Percentiles rank a stretch among this genome's conserved stretches.
Evolutionary conservation across 495 filamentous ascomycete species (phyloP).

Genomic region (Talaromyces nanjingensis): DNA sequence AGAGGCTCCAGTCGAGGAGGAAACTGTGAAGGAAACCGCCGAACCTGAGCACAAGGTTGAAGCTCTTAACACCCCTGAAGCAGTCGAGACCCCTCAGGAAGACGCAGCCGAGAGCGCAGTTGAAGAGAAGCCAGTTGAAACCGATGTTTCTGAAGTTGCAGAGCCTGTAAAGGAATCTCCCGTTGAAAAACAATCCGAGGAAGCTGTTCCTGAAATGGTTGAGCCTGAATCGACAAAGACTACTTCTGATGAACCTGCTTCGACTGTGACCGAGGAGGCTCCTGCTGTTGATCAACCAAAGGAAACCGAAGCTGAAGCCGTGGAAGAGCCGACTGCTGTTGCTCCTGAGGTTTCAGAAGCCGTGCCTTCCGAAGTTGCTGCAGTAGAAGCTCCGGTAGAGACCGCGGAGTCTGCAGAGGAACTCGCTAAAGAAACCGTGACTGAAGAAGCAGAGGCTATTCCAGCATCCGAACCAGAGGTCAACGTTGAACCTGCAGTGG

Average conservation of each 20-base stretch:
- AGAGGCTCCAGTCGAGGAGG: not conserved
- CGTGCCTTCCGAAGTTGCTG: not conserved
- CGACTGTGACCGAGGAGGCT: not conserved
- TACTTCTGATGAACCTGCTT: not conserved
- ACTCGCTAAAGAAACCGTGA: not conserved
- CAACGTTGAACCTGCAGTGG: not conserved
- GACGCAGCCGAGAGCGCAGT: not conserved
- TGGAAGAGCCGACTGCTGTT: not conserved
- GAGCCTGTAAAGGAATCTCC: not conserved
- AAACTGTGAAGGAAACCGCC: not conserved
- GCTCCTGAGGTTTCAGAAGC: not conserved
- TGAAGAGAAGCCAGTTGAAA: conserved; percentile 1
- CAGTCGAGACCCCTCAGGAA: not conserved
- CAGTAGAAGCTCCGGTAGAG: too few species aligned
- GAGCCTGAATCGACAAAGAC: not conserved
- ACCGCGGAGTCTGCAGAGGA: not conserved
- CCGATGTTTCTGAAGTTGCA: not conserved
- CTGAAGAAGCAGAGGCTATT: not conserved
- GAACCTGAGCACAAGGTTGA: not conserved
- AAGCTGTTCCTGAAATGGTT: not conserved
- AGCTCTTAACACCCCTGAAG: not conserved
- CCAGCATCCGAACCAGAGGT: not conserved
- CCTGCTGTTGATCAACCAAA: not conserved
- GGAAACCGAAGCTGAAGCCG: not conserved
- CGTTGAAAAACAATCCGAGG: not conserved